Conservation (phyloP, 352 stramenopile genomes). For the Phytophthora chlamydospora region DNA sequence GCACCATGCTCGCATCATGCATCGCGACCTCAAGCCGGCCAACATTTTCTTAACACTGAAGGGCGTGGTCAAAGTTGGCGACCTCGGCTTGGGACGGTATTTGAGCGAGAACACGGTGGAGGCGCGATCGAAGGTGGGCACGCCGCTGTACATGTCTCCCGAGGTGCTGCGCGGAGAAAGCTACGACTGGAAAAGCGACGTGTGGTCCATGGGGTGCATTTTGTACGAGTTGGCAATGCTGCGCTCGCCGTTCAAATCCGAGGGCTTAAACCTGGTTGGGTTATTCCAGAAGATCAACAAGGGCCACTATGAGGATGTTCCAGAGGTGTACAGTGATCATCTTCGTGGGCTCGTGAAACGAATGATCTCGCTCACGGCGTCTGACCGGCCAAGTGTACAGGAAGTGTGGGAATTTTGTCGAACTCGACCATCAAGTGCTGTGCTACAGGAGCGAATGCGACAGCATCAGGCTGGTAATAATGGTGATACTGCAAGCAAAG, state of each 20-base stretch:
- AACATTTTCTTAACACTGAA: conserved; percentile 94
- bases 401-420: conserved; percentile 68
- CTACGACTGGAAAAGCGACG: conserved; percentile 96
- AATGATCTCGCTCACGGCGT: conserved; percentile 75
- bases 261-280: conserved; percentile 90
- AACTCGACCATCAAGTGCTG: conserved; percentile 41
- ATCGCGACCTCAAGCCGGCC: conserved; percentile 94
- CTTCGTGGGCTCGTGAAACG: conserved; percentile 58
- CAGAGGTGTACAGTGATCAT: conserved; percentile 69
- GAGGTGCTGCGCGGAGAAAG: conserved; percentile 93
- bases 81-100: conserved; percentile 77
- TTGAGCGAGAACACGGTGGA: conserved; percentile 85
- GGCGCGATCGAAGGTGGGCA: conserved; percentile 92
- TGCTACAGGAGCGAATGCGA: conserved; percentile 33
- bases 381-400: conserved; percentile 64
- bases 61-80: conserved; percentile 91
- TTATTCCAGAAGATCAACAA: conserved; percentile 95
- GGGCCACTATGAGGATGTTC: conserved; percentile 73
- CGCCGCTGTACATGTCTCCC: conserved; percentile 95
- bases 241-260: conserved; percentile 93
- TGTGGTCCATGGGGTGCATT: conserved; percentile 96
- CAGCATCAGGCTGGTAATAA: conserved; percentile 27
- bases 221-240: conserved; percentile 96
- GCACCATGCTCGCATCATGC: conserved; percentile 92
- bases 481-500: conserved; percentile 16